A percentile compares a stretch with the other conserved stretches of the same genome.
phyloP scores from a whole-genome alignment of 805 yeast species.

The Saturnispora ahearnii region DNA sequence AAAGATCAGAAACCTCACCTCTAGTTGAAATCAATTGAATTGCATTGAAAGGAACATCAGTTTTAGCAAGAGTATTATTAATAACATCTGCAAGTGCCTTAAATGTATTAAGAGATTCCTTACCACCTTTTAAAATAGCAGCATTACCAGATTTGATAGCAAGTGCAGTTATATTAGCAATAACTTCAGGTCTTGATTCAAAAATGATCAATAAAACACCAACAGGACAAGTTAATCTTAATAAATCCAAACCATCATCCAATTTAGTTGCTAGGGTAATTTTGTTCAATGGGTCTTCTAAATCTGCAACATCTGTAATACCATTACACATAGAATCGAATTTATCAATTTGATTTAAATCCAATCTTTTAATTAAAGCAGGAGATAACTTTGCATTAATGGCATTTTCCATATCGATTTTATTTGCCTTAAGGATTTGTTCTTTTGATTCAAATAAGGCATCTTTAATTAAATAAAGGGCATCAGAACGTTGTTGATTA shows the following conservation, averaged over 20 bases:
- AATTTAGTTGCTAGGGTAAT: slow-evolving; percentile 72
- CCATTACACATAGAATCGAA: slow-evolving; percentile 94
- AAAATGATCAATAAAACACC: slow-evolving; percentile 90
- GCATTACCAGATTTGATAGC: slow-evolving; percentile 96
- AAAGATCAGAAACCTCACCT: slow-evolving; percentile 77
- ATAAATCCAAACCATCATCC: slow-evolving; percentile 82
- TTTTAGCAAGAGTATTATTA: slow-evolving; percentile 45
- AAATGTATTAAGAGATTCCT: slow-evolving; percentile 82
- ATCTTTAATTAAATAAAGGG: slow-evolving; percentile 65
- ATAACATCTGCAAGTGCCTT: slow-evolving; percentile 70
- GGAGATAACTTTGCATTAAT: slow-evolving; percentile 48
- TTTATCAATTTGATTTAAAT: slow-evolving; percentile 72
- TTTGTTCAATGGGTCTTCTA: slow-evolving; percentile 91
- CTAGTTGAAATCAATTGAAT: slow-evolving; percentile 84
- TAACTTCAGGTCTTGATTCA: slow-evolving; percentile 96
- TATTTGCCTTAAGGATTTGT: slow-evolving; percentile 63
- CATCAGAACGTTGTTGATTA: slow-evolving; percentile 62
- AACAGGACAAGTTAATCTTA: slow-evolving; percentile 84
- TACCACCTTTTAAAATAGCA: slow-evolving; percentile 96
- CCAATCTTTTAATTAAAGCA: slow-evolving; percentile 76
- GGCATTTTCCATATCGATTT: slow-evolving; percentile 66
- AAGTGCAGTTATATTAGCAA: slow-evolving; percentile 92
- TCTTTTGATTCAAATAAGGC: slow-evolving; percentile 52
- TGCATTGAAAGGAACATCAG: slow-evolving; percentile 72
- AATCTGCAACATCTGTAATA: slow-evolving; percentile 76